Percentiles rank a stretch among this genome's conserved stretches.
These are phyloP conservation scores for Apiospora rasikravindrae DNA, from an alignment of 2,329 filamentous ascomycete species.

Conservation along the genomic window DNA sequence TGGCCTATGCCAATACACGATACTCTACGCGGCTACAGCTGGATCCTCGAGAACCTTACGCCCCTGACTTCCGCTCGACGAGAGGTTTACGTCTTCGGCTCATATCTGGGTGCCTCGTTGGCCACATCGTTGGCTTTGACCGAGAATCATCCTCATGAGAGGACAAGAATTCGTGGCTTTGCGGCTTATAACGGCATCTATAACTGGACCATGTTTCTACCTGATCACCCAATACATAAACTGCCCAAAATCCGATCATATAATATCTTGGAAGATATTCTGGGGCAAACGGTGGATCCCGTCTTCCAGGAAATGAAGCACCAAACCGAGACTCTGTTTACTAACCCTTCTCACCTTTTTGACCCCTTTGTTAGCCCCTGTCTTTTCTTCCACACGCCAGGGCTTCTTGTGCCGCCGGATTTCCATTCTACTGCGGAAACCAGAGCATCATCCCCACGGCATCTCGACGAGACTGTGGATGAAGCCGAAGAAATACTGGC, in stretches of 20 bases:
- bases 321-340: constrained; percentile 51
- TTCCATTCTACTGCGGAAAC: constrained; percentile 46
- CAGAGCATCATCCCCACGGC: background rate
- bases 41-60: constrained; percentile 52
- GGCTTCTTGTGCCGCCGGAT: constrained; percentile 49
- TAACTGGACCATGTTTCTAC: constrained; percentile 67
- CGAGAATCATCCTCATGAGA: constrained; percentile 50
- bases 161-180: constrained; percentile 57
- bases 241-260: constrained; percentile 24
- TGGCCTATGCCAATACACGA: constrained; percentile 67
- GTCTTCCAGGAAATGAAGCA: constrained; percentile 45
- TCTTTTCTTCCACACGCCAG: constrained; percentile 63
- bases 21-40: constrained; percentile 57
- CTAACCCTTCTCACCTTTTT: constrained; percentile 54
- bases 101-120: constrained; percentile 62
- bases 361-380: constrained; percentile 65
- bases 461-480: background rate
- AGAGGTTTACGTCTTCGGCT: constrained; percentile 58
- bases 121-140: constrained; percentile 63
- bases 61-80: constrained; percentile 44
- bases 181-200: constrained; percentile 66
- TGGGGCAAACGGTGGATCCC: constrained; percentile 34
- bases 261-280: constrained; percentile 29
- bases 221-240: constrained; percentile 54
- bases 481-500: background rate